Evolutionary conservation across 2,329 filamentous ascomycete genomes (phyloP).

Genomic region (Ascocoryne sarcoides): DNA sequence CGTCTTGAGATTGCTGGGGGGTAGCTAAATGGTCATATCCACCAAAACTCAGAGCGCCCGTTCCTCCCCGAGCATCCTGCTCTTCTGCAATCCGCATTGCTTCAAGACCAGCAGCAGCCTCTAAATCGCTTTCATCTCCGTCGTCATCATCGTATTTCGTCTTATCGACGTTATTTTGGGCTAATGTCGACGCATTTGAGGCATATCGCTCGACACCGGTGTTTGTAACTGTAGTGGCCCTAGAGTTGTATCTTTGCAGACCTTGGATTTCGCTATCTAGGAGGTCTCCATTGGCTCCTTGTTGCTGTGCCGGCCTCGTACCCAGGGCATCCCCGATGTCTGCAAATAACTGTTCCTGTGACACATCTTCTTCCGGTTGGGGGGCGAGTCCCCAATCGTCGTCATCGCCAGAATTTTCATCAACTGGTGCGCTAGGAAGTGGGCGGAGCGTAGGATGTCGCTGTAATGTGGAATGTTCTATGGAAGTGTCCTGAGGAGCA

Average conservation of each 20-base stretch:
- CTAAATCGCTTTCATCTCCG: slow-evolving; percentile 75
- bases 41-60: slow-evolving; percentile 43
- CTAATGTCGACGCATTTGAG: slow-evolving; percentile 35
- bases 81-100: slow-evolving; percentile 80
- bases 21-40: slow-evolving; percentile 34
- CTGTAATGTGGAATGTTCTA: slow-evolving; percentile 15
- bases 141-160: slow-evolving; percentile 37
- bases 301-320: slow-evolving; percentile 8
- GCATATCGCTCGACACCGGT: slow-evolving; percentile 29
- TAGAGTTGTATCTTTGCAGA: slow-evolving; percentile 43
- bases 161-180: slow-evolving; percentile 25
- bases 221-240: slow-evolving; percentile 36
- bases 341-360: slow-evolving; percentile 29
- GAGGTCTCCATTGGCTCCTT: slow-evolving; percentile 35
- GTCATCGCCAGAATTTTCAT: slow-evolving; percentile 19
- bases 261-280: slow-evolving; percentile 40
- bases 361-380: slow-evolving; percentile 19
- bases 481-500: background rate
- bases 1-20: slow-evolving; percentile 27
- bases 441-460: slow-evolving; percentile 29
- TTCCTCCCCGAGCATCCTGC: slow-evolving; percentile 57
- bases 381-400: slow-evolving; percentile 23
- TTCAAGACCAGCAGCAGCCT: slow-evolving; percentile 74
- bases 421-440: slow-evolving; percentile 26
- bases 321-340: slow-evolving; percentile 29